Evolutionary conservation across 164 flowering plant genomes (phyloP), one percentile per base, ranked within the genome.

Genomic region (Umbilicus rupestris): DNA sequence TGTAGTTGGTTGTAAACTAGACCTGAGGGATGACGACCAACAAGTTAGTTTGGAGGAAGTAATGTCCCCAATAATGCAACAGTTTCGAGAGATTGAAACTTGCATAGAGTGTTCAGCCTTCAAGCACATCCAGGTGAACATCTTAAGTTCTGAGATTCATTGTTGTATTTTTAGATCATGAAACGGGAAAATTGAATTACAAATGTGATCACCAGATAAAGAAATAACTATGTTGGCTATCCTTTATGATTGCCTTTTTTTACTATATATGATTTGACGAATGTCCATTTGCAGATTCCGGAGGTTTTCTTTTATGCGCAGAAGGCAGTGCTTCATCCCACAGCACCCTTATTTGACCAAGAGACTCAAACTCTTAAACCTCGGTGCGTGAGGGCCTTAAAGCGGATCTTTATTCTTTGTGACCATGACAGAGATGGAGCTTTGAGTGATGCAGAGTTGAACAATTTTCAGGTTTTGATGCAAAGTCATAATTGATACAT

Each of bases 221-320:
- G 31, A 6, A 26, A 52, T 26, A 52, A 52, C 59, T 10, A 14
- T 52, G 59, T 10, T 24, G 5, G 17, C 31, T 10, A 11, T 7
- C 59, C 5, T 9, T 49, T 8, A 26, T 52, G 59, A 26, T 12
- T 52, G 59, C 31, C 31, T 14, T 52, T 52, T 3, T 26, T 9
- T 15, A 49, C n/a, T n/a, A 26, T 62, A 62, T 20, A 3, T 33
- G n/a, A 35, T 62, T 62, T 7, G 33, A 24, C n/a, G 15, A 24
- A 62, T 62, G 10, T 35, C 28, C 60, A 7, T 57, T 8, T 74
- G 69, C 78, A 95, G 99, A 79, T 90, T 30, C 90, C 90, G 47
- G 99, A 95, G 75, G 99, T 95, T 64, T 95, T 95, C 77, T 95
- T 87, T 75, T 95, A 95, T 79, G 97, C 97, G 33, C 99, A 95